phyloP scores from a whole-genome alignment of 495 filamentous ascomycete species.

The Physcia stellaris region DNA sequence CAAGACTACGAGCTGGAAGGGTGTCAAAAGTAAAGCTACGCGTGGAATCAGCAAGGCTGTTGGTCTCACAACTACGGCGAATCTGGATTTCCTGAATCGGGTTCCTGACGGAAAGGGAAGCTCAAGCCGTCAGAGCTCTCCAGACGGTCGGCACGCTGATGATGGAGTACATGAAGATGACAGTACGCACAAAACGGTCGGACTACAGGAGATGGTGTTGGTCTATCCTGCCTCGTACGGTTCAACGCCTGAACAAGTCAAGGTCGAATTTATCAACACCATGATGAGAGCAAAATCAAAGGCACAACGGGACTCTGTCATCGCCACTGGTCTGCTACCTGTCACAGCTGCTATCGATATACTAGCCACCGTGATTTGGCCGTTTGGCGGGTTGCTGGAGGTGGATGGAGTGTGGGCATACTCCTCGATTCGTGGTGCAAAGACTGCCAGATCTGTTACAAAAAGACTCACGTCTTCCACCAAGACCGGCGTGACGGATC shows the following conservation, averaged over 20 bases:
- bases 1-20: constrained; percentile 24
- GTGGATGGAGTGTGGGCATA: constrained; percentile 25
- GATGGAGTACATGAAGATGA: constrained; percentile 14
- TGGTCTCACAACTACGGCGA: constrained; percentile 18
- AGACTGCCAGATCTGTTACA: constrained; percentile 18
- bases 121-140: background rate
- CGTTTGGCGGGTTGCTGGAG: constrained; percentile 24
- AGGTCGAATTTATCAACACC: constrained; percentile 21
- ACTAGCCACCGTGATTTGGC: constrained; percentile 21
- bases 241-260: constrained; percentile 18
- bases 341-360: constrained; percentile 23
- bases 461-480: constrained; percentile 16
- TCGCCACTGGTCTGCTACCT: constrained; percentile 25
- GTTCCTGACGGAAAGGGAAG: constrained; percentile 13
- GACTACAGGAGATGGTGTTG: constrained; percentile 22
- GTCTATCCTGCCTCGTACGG: constrained; percentile 22
- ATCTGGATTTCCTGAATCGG: constrained; percentile 27
- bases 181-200: constrained; percentile 19
- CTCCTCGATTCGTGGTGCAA: constrained; percentile 22
- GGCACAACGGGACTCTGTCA: constrained; percentile 23
- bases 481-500: background rate
- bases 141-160: constrained; percentile 9
- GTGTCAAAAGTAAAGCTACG: constrained; percentile 24
- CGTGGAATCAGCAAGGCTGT: constrained; percentile 23
- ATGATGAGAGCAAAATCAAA: constrained; percentile 25